Evolutionary conservation across 225 moss, liverwort and hornwort species (phyloP), one percentile per base, ranked within the genome.

Genomic region (Pseudoscleropodium purum): DNA sequence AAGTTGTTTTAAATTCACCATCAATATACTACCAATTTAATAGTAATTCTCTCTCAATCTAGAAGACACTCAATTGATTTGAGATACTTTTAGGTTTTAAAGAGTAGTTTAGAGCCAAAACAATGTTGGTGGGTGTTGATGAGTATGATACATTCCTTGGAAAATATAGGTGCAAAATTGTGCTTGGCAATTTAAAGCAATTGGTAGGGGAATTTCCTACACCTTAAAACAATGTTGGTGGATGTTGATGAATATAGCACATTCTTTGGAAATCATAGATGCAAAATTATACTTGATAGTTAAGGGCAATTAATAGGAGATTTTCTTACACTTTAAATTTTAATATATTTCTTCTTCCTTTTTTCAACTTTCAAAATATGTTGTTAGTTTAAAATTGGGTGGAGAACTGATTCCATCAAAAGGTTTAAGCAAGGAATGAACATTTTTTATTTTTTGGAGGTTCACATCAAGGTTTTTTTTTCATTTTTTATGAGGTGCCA

Each of bases 121-220:
- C 27, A 73, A 27, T 69, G 13, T 69, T 68, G n/a, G 68, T 21
- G 12, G 15, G 26, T 72, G 26, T 72, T 41, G 2, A 41, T 72
- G 72, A 15, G 0, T 41, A 26, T 72, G 8, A 8, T 1, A 25
- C 26, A 41, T 41, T 41, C 8, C 3, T 41, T 39, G 1, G 1
- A 25, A 39, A 70, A 6, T 13, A 15, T 14, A 24, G 39, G 14
- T 25, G 26, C 8, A 25, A 70, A 41, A 72, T 25, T 41, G 14
- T 25, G 2, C 1, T 70, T 39, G 39, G 5, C 0, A 13, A 0
- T 24, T 25, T 8, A 41, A 1, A 5, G 5, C 25, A 72, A 41
- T 47, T 51, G 13, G 51, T 51, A 51, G 51, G 13, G 51, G 13
- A 51, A 51, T 51, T 51, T 51, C 13, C 3, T 51, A 51, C 51